Conservation (phyloP, 2,329 filamentous ascomycete genomes). For the Fusarium sp. region DNA sequence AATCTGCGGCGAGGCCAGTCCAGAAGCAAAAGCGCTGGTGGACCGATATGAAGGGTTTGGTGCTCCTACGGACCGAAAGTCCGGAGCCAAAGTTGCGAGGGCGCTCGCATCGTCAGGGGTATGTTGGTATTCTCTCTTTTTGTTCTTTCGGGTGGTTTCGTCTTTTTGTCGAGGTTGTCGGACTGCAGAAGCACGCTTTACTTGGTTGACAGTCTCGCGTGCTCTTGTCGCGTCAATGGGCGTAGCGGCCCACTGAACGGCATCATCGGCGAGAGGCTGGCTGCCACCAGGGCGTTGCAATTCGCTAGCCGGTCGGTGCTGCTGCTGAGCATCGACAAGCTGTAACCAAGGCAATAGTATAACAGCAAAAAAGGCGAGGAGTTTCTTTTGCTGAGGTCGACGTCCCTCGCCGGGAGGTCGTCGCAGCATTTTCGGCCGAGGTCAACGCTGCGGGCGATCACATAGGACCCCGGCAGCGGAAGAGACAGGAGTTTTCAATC, state of each 20-base stretch:
- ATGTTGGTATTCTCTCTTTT: slow-evolving; percentile 49
- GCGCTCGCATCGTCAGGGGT: slow-evolving; percentile 84
- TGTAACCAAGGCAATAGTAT: slow-evolving; percentile 67
- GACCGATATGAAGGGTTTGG: slow-evolving; percentile 73
- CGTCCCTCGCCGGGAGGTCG: slow-evolving; percentile 70
- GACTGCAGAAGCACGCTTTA: slow-evolving; percentile 44
- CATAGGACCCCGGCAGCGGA: slow-evolving; percentile 41
- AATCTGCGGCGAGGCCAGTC: slow-evolving; percentile 84
- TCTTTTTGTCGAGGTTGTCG: slow-evolving; percentile 42
- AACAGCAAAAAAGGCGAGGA: slow-evolving; percentile 67
- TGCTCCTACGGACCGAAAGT: slow-evolving; percentile 88
- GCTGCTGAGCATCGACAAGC: slow-evolving; percentile 73
- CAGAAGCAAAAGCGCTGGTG: slow-evolving; percentile 69
- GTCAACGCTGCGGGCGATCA: slow-evolving; percentile 33
- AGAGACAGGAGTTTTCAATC: not conserved
- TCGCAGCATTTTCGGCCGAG: slow-evolving; percentile 65
- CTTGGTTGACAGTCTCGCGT: slow-evolving; percentile 44
- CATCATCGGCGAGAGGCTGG: slow-evolving; percentile 46
- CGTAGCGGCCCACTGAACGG: slow-evolving; percentile 49
- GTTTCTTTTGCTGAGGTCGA: slow-evolving; percentile 60
- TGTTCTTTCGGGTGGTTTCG: slow-evolving; percentile 47
- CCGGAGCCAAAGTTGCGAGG: slow-evolving; percentile 98
- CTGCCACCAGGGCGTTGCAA: slow-evolving; percentile 43
- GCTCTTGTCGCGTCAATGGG: slow-evolving; percentile 47
- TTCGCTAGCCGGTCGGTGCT: slow-evolving; percentile 57